A percentile compares a stretch with the other conserved stretches of the same genome.
Conservation (phyloP, 2,329 filamentous ascomycete genomes). For the Trichoderma sp. region DNA sequence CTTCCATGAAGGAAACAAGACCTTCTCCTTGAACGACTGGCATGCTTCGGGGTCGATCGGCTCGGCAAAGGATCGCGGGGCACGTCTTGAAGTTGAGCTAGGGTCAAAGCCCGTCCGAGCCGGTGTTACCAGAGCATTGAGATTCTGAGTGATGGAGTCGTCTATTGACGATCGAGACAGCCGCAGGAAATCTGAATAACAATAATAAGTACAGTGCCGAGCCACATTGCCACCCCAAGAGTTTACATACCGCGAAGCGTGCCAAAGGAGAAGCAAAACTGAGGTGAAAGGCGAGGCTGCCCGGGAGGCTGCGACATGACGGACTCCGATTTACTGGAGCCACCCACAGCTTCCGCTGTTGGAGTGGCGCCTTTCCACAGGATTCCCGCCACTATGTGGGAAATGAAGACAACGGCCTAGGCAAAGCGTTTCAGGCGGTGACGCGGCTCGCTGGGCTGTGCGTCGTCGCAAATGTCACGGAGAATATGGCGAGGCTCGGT, state of each 20-base stretch:
- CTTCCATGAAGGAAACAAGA: conserved; percentile 89
- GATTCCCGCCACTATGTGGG: conserved; percentile 46
- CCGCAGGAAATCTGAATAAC: conserved; percentile 79
- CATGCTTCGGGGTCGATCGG: conserved; percentile 64
- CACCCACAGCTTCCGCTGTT: conserved; percentile 37
- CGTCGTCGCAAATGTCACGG: background rate
- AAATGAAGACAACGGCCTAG: background rate
- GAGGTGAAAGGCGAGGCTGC: conserved; percentile 60
- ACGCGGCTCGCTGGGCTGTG: conserved; percentile 15
- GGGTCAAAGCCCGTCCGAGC: conserved; percentile 73
- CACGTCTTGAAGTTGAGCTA: conserved; percentile 65
- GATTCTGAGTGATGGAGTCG: conserved; percentile 88
- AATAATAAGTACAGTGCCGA: background rate
- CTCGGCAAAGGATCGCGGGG: conserved; percentile 47
- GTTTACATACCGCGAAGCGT: conserved; percentile 60
- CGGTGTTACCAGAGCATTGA: conserved; percentile 84
- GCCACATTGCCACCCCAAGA: background rate
- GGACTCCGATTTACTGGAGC: conserved; percentile 28
- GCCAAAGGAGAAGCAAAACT: conserved; percentile 74
- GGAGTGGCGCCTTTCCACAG: conserved; percentile 47
- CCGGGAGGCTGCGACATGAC: conserved; percentile 47
- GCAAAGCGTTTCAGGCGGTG: background rate
- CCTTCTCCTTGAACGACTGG: conserved; percentile 66
- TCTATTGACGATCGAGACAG: conserved; percentile 81
- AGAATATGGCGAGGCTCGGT: background rate